Base-by-base conservation (phyloP, 2,329 filamentous ascomycete genomes). In the Aspergillus sp. region DNA sequence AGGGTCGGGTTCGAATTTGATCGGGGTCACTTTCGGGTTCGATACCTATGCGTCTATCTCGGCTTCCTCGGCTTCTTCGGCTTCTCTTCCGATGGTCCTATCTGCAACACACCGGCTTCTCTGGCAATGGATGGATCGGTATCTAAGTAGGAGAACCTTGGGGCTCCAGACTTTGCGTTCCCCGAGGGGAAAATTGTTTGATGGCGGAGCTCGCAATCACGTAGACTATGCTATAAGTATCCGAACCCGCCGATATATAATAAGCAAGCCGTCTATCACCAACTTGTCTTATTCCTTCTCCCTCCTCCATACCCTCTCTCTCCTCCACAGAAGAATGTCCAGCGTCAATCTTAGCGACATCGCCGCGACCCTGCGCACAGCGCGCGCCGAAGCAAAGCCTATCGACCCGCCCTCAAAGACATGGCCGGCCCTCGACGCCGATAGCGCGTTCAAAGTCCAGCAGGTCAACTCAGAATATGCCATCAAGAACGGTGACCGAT, bases 371-470 rank as follows among this genome's bases (percentile, higher is more conserved):
- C 60, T 64, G 2, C 62, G 62, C 48, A 55, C 51, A 14, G 62
- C 62, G 7, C 58, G 56, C 5, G 52, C 51, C 23, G 45, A 56
- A 14, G 31, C 7, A 14, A 59, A 35, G 5, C 62, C 62, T 7
- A 64, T 64, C 39, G 56, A 59, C 6, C 27, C 62, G 4, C 62
- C 62, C 19, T 52, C 56, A 11, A 64, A 64, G 55, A 62, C 56
- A 6, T 62, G 58, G 60, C 60, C 58, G 7, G 37, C 24, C 11
- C 60, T 64, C 17, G 43, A 59, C 27, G 56, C 58, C 23, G 60
- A 61, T 19, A 44, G 39, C 17, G 62, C 46, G 5, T 62, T 64
- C 56, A 54, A 51, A 33, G 45, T 64, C n/a, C 60, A 62, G 23
- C 37, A 61, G 19, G 52, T 62, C 33, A 62, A 61, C 39, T 55